These are phyloP conservation scores for Aspergillus melleus DNA, from an alignment of 2,329 filamentous ascomycete species.

Conservation along the genomic window DNA sequence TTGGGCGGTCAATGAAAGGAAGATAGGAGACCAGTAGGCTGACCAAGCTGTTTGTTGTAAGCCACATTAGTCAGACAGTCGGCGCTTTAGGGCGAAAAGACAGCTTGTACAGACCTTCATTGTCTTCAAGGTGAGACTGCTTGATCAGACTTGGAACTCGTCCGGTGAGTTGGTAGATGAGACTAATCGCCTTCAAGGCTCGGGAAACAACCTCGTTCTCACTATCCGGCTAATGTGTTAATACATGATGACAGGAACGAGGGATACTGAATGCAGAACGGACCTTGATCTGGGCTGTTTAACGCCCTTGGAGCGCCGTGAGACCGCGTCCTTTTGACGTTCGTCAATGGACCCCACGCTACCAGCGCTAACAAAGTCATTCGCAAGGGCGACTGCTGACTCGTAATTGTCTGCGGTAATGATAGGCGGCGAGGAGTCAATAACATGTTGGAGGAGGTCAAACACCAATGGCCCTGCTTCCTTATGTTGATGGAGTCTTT, in stretches of 20 bases:
- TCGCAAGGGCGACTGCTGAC: slow-evolving; percentile 77
- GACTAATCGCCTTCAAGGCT: slow-evolving; percentile 75
- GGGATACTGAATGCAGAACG: slow-evolving; percentile 22
- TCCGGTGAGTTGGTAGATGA: slow-evolving; percentile 78
- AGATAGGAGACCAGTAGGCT: slow-evolving; percentile 95
- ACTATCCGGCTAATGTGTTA: slow-evolving; percentile 38
- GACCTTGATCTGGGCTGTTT: slow-evolving; percentile 58
- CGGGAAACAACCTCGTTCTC: slow-evolving; percentile 73
- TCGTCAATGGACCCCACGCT: slow-evolving; percentile 70
- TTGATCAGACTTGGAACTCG: slow-evolving; percentile 85
- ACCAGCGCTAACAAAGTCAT: slow-evolving; percentile 84
- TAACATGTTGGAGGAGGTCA: slow-evolving; percentile 77
- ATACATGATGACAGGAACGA: slow-evolving; percentile 9
- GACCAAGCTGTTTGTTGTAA: slow-evolving; percentile 70
- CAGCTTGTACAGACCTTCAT: slow-evolving; percentile 61
- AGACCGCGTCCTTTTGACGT: slow-evolving; percentile 62
- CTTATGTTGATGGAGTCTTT: slow-evolving; percentile 67
- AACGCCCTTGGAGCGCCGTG: slow-evolving; percentile 54
- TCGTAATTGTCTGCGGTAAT: slow-evolving; percentile 97
- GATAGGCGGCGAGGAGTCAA: slow-evolving; percentile 70
- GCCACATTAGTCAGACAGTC: background rate
- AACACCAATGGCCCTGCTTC: slow-evolving; percentile 79
- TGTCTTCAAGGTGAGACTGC: slow-evolving; percentile 87
- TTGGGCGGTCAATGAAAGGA: slow-evolving; percentile 82
- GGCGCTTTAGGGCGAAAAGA: background rate